phyloP scores from a whole-genome alignment of 2,329 filamentous ascomycete species.

The Lasiodiplodia sp. region DNA sequence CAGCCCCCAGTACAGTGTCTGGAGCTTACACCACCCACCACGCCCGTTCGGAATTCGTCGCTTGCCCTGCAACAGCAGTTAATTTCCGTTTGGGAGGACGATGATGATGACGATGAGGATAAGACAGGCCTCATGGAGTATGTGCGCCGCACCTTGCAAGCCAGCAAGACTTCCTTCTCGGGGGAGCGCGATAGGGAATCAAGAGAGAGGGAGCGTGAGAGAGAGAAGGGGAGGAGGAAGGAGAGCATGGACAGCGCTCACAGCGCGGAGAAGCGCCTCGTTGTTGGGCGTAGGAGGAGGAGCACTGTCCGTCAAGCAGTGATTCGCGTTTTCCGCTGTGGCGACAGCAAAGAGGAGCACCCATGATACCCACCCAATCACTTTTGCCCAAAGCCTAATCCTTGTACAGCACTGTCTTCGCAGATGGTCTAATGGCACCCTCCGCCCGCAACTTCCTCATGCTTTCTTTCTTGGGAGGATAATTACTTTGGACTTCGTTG shows the following conservation, averaged over 20 bases:
- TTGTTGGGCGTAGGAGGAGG: neutral
- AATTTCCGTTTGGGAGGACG: slow-evolving; percentile 25
- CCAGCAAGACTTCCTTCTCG: slow-evolving; percentile 24
- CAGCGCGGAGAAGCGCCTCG: neutral
- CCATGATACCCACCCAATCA: slow-evolving; percentile 4
- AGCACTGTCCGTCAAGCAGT: slow-evolving; percentile 25
- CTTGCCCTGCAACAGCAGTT: slow-evolving; percentile 23
- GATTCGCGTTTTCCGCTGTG: slow-evolving; percentile 25
- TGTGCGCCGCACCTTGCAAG: slow-evolving; percentile 19
- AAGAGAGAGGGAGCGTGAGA: slow-evolving; percentile 3
- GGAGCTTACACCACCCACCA: slow-evolving; percentile 18
- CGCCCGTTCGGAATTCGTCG: slow-evolving; percentile 15
- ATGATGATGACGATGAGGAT: slow-evolving; percentile 26
- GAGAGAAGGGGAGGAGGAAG: neutral
- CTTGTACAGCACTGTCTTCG: slow-evolving; percentile 3
- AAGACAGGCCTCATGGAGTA: slow-evolving; percentile 20
- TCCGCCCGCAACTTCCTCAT: neutral
- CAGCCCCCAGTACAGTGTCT: neutral
- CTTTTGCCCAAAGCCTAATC: neutral
- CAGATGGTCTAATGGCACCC: neutral
- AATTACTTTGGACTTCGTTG: slow-evolving; percentile 1
- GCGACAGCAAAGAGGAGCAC: slow-evolving; percentile 5
- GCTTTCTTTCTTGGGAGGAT: slow-evolving; percentile 1
- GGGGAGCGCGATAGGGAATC: neutral
- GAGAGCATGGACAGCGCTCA: slow-evolving; percentile 7